phyloP scores from a whole-genome alignment of 1,284 basidiomycete species.

The Apiotrichum gracile region DNA sequence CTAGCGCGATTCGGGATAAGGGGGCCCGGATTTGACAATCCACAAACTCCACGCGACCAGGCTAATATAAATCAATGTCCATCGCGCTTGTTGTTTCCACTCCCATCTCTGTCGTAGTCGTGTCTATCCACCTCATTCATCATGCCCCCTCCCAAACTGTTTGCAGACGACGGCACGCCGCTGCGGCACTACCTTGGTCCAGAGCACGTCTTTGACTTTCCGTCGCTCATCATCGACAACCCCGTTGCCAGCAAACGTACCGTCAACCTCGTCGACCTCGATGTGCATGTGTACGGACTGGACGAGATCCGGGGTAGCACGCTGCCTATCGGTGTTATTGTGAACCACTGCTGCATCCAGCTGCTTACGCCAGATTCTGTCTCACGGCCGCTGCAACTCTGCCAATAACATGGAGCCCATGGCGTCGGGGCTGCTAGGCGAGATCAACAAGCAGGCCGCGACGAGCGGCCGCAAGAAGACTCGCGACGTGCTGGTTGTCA shows the following conservation, averaged over 20 bases:
- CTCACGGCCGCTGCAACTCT: conserved; percentile 38
- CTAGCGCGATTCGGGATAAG: no score
- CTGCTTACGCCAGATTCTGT: conserved; percentile 27
- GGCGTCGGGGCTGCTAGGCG: conserved; percentile 34
- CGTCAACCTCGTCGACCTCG: conserved; percentile 31
- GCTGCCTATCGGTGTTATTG: conserved; percentile 30
- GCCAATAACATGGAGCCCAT: conserved; percentile 36
- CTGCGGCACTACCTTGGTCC: conserved; percentile 1
- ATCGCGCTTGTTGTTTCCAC: no score
- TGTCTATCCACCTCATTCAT: no score
- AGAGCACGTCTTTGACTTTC: conserved; percentile 25
- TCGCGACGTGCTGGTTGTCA: conserved; percentile 41
- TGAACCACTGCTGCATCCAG: conserved; percentile 15
- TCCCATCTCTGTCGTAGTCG: no score
- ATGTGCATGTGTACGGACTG: conserved; percentile 38
- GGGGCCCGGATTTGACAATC: no score
- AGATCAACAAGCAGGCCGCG: conserved; percentile 10
- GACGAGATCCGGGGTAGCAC: conserved; percentile 31
- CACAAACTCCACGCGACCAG: no score
- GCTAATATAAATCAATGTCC: no score
- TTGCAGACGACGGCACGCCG: background rate
- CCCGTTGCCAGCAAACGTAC: conserved; percentile 7
- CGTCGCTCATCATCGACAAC: conserved; percentile 24
- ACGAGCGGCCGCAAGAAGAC: conserved; percentile 14
- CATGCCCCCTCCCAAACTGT: no score